Base-by-base conservation (phyloP, 495 filamentous ascomycete genomes). In the Geopyxis carbonaria region DNA sequence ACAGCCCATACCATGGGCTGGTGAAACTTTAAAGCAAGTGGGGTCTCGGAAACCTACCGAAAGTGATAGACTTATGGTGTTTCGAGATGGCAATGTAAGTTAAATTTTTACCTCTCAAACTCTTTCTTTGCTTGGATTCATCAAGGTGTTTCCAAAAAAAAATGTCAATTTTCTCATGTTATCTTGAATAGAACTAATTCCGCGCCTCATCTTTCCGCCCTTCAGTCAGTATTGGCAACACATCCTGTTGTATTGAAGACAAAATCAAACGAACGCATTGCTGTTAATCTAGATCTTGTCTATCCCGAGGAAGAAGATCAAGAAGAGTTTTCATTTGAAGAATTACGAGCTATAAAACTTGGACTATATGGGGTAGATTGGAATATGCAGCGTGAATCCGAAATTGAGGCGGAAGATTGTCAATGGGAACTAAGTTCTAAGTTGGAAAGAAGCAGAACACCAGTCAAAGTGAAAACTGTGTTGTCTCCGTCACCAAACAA, bases 31-130 rank as follows among this genome's bases (percentile, higher is more conserved):
- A 61, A 84, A 89, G 59, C 76, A 73, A 13, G 80, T 78, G 13
- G 89, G 84, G 80, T 56, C 69, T 76, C 51, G 71, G 61, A 41
- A 76, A 71, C 31, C 67, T 65, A 22, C 80, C 34, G 36, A 42
- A 23, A 38, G 50, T 37, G 50, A 47, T 10, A 97, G 94, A 64
- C 72, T 97, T 72, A 64, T 76, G 51, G 70, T 95, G 14, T 97
- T 93, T 68, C 84, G 84, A 64, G 89, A 97, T 67, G n/a, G n/a
- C n/a, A 70, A 79, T 80, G 89, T 95, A 75, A 73, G 86, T 72
- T 38, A 34, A 23, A n/a, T 20, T 14, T 33, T 5, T 11, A 33
- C 31, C 31, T 6, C 31, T 30, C 23, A 38, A 6, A 18, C 28
- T 22, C 43, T 28, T 20, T 32, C 44, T 39, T 38, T 34, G 25